Conservation (phyloP, 371 early-diverging fungal species). For the Funneliformis caledonium region DNA sequence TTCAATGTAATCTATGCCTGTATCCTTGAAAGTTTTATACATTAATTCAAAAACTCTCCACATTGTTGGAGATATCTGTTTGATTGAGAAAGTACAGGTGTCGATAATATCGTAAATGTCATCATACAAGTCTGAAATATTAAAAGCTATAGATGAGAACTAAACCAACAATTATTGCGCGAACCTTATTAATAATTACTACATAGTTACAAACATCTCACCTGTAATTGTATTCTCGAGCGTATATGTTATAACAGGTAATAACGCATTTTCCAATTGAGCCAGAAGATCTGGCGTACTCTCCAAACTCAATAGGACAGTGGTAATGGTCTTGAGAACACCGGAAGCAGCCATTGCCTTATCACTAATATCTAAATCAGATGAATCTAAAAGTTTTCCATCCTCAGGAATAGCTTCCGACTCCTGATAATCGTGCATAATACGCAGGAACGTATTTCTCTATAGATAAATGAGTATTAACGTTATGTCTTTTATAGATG, state of each 20-base stretch:
- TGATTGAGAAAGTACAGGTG: constrained; percentile 78
- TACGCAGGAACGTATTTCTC: constrained; percentile 80
- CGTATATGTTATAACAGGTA: constrained; percentile 75
- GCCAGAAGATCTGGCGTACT: constrained; percentile 65
- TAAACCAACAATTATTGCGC: constrained; percentile 36
- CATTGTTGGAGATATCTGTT: constrained; percentile 79
- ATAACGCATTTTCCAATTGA: constrained; percentile 73
- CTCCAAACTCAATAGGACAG: constrained; percentile 76
- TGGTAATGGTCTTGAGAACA: constrained; percentile 87
- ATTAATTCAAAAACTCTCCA: constrained; percentile 84
- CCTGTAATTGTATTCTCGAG: constrained; percentile 72
- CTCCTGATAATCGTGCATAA: constrained; percentile 69
- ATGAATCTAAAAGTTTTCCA: constrained; percentile 51
- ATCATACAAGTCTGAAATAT: constrained; percentile 73
- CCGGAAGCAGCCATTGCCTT: constrained; percentile 92
- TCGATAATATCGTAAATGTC: constrained; percentile 90
- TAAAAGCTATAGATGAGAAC: background rate
- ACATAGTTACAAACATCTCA: constrained; percentile 8
- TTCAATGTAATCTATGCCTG: constrained; percentile 79
- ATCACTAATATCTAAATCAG: constrained; percentile 66
- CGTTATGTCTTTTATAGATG: background rate
- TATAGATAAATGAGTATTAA: constrained; percentile 27
- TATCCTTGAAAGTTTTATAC: constrained; percentile 55
- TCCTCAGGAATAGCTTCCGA: constrained; percentile 46
- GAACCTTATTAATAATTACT: background rate